Evolutionary conservation across 139 green algal species (phyloP).

Genomic region (Micromonas pusilla): DNA sequence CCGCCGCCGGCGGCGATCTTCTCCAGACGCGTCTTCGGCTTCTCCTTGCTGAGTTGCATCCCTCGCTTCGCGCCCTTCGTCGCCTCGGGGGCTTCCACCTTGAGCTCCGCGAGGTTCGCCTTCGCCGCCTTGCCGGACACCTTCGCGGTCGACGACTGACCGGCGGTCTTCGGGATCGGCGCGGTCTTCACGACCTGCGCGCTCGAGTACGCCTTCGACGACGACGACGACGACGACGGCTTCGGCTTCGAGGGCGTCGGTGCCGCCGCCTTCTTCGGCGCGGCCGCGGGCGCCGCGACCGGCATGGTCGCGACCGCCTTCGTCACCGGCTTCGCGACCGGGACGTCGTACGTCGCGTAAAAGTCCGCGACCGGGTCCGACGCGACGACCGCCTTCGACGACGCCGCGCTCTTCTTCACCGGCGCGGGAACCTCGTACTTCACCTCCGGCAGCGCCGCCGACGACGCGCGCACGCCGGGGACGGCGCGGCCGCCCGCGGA

Average conservation of each 20-base stretch:
- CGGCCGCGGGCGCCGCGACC: no score
- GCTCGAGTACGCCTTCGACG: not conserved
- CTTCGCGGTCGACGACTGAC: not conserved
- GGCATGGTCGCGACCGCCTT: no score
- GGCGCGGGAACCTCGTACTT: no score
- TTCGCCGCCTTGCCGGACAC: not conserved
- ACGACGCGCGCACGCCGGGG: no score
- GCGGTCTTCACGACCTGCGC: not conserved
- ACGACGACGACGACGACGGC: no score
- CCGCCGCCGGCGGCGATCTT: not conserved
- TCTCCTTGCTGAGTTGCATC: not conserved
- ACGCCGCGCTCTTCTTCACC: no score
- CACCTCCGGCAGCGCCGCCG: no score
- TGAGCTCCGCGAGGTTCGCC: not conserved
- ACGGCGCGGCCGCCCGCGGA: no score
- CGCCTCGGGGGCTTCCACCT: not conserved
- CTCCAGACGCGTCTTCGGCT: not conserved
- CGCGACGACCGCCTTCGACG: no score
- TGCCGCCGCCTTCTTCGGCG: not conserved
- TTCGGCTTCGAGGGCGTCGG: not conserved
- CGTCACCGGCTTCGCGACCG: no score
- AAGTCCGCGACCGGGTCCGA: no score
- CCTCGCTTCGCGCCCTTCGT: slow-evolving; percentile 1
- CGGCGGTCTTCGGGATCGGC: not conserved
- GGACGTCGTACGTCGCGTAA: no score